Conservation (phyloP, 2,329 filamentous ascomycete genomes). For the Shiraia bambusicola region DNA sequence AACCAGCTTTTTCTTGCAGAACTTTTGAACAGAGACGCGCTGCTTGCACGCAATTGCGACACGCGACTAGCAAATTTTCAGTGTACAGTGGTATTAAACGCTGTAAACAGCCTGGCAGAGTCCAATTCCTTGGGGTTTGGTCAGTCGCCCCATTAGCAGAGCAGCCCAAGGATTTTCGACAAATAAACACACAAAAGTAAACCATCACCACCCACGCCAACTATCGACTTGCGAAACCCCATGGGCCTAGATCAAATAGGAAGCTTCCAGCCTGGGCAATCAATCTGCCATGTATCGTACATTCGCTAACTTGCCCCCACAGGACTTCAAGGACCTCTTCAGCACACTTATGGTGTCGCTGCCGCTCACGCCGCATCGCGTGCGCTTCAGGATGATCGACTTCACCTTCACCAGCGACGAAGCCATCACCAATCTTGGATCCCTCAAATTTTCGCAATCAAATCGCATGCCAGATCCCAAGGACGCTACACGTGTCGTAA, state of each 20-base stretch:
- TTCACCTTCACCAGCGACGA: conserved; percentile 97
- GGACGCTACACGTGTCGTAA: conserved; percentile 92
- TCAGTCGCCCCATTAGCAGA: no score
- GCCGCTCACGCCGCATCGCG: conserved; percentile 83
- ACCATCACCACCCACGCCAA: no score
- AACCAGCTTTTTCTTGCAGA: conserved; percentile 7
- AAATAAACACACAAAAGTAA: no score
- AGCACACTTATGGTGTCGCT: conserved; percentile 93
- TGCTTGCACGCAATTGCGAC: no score
- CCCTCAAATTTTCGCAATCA: conserved; percentile 96
- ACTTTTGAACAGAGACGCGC: no score
- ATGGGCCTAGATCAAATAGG: no score
- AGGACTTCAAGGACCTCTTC: conserved; percentile 99
- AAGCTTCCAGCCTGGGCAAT: no score
- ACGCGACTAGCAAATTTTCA: no score
- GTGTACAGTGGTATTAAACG: not conserved
- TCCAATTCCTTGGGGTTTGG: not conserved
- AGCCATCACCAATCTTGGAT: conserved; percentile 96
- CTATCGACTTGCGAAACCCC: no score
- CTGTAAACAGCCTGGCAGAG: not conserved
- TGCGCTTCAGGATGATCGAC: conserved; percentile 86
- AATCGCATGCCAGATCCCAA: conserved; percentile 99
- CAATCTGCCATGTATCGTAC: no score
- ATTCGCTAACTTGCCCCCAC: conserved; percentile 14
- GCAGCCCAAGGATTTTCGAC: no score